A percentile compares a stretch with the other conserved stretches of the same genome.
Conservation (phyloP, 1,284 basidiomycete species). For the Boletus semigastroideus region DNA sequence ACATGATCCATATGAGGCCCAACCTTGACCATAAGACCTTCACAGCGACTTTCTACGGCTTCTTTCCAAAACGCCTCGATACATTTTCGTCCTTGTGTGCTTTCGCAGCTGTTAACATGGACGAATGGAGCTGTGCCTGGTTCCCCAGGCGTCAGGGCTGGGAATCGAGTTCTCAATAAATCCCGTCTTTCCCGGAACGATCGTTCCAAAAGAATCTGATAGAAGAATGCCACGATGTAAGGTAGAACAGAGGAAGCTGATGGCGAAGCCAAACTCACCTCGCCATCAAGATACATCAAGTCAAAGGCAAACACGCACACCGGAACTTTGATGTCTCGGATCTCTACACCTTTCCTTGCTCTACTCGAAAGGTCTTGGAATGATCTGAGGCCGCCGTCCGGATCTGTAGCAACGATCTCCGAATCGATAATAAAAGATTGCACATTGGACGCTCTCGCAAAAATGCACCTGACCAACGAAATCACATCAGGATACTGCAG, state of each 20-base stretch:
- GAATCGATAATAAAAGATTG: conserved; percentile 82
- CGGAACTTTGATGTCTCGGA: conserved; percentile 77
- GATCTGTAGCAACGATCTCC: conserved; percentile 80
- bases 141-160: conserved; percentile 47
- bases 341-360: conserved; percentile 82
- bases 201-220: conserved; percentile 65
- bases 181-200: conserved; percentile 75
- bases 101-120: conserved; percentile 80
- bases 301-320: conserved; percentile 92
- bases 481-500: conserved; percentile 86
- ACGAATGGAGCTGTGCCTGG: conserved; percentile 64
- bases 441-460: conserved; percentile 43
- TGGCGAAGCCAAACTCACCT: conserved; percentile 41
- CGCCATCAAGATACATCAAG: conserved; percentile 84
- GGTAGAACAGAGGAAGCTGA: background rate
- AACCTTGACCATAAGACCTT: conserved; percentile 95
- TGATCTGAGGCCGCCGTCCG: conserved; percentile 61
- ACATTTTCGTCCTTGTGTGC: conserved; percentile 57
- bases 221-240: background rate
- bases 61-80: conserved; percentile 80
- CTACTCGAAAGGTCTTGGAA: conserved; percentile 88
- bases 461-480: conserved; percentile 51
- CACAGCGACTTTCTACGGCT: conserved; percentile 81
- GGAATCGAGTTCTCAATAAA: conserved; percentile 61
- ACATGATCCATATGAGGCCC: conserved; percentile 18